A percentile compares a stretch with the other conserved stretches of the same genome.
phyloP scores from a whole-genome alignment of 2,329 filamentous ascomycete species.

The Neonectria hederae region DNA sequence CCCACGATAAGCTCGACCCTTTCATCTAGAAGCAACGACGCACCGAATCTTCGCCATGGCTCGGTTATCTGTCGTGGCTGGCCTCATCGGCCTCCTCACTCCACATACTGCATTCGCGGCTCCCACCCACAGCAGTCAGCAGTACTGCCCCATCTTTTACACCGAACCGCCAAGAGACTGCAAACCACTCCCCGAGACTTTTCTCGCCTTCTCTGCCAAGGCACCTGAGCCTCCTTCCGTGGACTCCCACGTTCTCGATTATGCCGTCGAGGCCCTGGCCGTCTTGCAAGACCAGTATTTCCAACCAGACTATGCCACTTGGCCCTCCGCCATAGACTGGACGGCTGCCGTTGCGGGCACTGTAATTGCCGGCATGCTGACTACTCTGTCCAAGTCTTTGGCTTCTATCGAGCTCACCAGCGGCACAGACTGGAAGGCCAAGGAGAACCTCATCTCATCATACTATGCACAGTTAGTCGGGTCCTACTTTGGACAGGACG shows the following conservation, averaged over 20 bases:
- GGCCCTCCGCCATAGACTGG: conserved; percentile 92
- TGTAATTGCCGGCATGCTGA: conserved; percentile 77
- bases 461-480: conserved; percentile 81
- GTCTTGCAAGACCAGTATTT: conserved; percentile 85
- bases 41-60: conserved; percentile 22
- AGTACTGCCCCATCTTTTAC: conserved; percentile 40
- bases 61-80: conserved; percentile 23
- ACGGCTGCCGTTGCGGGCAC: conserved; percentile 87
- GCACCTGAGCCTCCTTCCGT: conserved; percentile 13
- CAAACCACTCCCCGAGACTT: conserved; percentile 33
- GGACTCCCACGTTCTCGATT: conserved; percentile 50
- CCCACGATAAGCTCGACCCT: not conserved
- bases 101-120: conserved; percentile 24
- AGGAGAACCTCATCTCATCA: conserved; percentile 82
- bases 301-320: conserved; percentile 78
- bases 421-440: conserved; percentile 55
- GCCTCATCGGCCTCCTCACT: conserved; percentile 20
- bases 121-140: conserved; percentile 19
- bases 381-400: conserved; percentile 73
- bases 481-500: conserved; percentile 89
- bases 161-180: conserved; percentile 29
- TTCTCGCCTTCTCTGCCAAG: conserved; percentile 31
- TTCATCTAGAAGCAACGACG: not conserved
- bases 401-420: conserved; percentile 46
- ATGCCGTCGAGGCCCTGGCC: conserved; percentile 71